Evolutionary conservation across 176 grass and related monocot genomes (phyloP), one percentile per base, ranked within the genome.

Genomic region (Sorghum bicolor): DNA sequence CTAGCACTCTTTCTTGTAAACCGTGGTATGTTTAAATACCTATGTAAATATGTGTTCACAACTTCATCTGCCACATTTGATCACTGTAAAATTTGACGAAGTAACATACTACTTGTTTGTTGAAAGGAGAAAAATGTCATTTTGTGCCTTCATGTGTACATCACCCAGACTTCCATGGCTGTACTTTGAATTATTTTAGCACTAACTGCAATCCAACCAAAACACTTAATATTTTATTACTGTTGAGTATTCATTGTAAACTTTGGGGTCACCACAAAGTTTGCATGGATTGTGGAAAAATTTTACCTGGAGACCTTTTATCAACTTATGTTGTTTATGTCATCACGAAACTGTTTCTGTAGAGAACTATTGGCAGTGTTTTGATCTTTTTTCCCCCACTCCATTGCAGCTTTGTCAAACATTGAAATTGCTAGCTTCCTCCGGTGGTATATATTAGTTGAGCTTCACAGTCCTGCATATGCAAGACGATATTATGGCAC

Each of bases 371-470:
- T 29, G 43, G 15, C 30, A 17, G 19, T 4, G 5, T 28, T 55
- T 20, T 55, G 22, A 44, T 83, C 38, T 53, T 68, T 62, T 70
- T 68, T 52, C 68, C 2, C 25, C 31, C 22, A 60, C 28, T 15
- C 69, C 43, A 70, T 91, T 91, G 32, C 87, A 94, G 93, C 96
- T 80, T 81, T 96, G 72, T 99, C 96, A 83, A 96, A 99, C 87
- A 94, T 99, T 81, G 93, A 99, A 85, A 95, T 99, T 83, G 96
- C 91, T 60, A 99, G 96, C 84, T 96, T 99, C 83, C 85, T 99
- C 67, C 91, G 89, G 65, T 99, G 96, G 96, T 99, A 99, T 83
- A 86, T 99, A 52, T 72, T 94, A 69, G 96, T 99, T 37, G 96
- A 99, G 86, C 91, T 99, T 80, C 93, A 89, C 32, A 84, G 91